Evolutionary conservation across 2,329 filamentous ascomycete genomes (phyloP), one percentile per base, ranked within the genome.

Genomic region (Botrytis aclada): DNA sequence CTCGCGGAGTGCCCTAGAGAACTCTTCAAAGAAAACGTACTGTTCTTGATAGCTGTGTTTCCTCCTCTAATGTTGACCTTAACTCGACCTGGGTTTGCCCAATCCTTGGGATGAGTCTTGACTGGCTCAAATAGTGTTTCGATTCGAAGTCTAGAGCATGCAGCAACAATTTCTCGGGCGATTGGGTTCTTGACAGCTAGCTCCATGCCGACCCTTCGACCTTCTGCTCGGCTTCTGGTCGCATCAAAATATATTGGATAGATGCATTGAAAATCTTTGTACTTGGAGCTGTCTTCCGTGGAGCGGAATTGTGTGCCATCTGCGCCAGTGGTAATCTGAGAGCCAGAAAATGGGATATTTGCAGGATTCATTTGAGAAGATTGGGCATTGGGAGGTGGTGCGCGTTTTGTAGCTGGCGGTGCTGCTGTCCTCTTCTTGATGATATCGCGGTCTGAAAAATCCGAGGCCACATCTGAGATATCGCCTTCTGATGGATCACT

Each of bases 171-270:
- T 80, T 96, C 93, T 79, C 93, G 89, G 12, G 96, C 96, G 60
- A 99, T 87, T 41, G 96, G 96, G 84, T 95, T 97, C 73, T 86
- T 81, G 8, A 98, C 93, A 1, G 94, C 95, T 10, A 93, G 87
- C 69, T 88, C 84, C 70, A 86, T 84, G 69, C 89, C 84, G 14
- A 98, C 95, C 78, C 95, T 91, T 25, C 96, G 89, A 54, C 96
- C 96, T 79, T 97, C 88, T 73, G 91, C 89, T 73, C 95, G 90
- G 60, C 89, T 88, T 69, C 93, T 89, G 37, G 86, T 85, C 76
- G 87, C 88, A 86, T 98, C 95, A 80, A 99, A 99, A 87, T 99
- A 99, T 74, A 98, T 85, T 0, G 96, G 95, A 84, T 99, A 99
- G 39, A 99, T 87, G 83, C 93, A 95, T 82, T 96, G 92, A 85